Evolutionary conservation across 495 filamentous ascomycete species (phyloP), one percentile per base, ranked within the genome.

Genomic region (Tirmania nivea): DNA sequence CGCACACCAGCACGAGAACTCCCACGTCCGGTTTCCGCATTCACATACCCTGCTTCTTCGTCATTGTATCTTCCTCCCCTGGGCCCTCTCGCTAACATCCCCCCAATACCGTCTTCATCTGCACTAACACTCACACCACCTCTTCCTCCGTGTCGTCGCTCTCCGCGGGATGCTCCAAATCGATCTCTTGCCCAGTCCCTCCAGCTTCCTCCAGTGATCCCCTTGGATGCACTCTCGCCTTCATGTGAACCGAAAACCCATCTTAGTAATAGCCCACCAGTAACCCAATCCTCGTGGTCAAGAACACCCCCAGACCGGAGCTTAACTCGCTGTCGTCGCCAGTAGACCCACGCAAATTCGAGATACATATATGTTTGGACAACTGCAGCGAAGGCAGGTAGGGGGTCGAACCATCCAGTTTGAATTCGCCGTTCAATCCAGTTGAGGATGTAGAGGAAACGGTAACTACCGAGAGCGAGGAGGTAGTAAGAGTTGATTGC

Each of bases 271-370:
- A 97, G 69, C 75, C 87, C 95, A 53, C 87, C 84, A 49, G 81
- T 78, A 35, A 78, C 71, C 52, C 89, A 73, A 65, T 97, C 90
- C 48, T 95, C 89, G 7, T 79, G 80, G 62, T 97, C 90, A n/a
- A 97, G 84, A 16, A 96, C 74, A 3, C 85, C 87, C 0, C 59
- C 62, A 55, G 80, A 79, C 48, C 90, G 75, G 5, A 97, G 79
- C 76, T 95, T 95, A 60, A 97, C 88, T 35, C 86, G 76, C 69
- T 96, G 92, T 36, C 90, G 74, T 4, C 80, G 80, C 69, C 82
- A 94, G 70, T 97, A 97, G 0, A 97, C 86, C 87, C 88, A 95
- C 21, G 83, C 86, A 64, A 97, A 97, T 65, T 97, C 92, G 57
- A 87, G 63, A 65, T 96, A 95, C 52, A 96, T 76, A 1, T 79